These are phyloP conservation scores for Sequoia sempervirens DNA, from an alignment of 75 land plant species.

Conservation along the genomic window DNA sequence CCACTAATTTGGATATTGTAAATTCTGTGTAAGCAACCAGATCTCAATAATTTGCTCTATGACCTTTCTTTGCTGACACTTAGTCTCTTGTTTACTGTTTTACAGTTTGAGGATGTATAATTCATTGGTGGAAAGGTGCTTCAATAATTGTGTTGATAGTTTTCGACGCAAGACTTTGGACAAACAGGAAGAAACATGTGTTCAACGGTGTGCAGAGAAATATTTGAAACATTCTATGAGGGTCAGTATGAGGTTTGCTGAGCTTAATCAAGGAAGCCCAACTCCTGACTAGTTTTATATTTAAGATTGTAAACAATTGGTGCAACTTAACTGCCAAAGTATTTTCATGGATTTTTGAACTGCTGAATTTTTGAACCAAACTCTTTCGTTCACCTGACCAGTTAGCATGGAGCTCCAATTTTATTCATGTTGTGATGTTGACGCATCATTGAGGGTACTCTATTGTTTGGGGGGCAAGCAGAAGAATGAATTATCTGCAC, in stretches of 20 bases:
- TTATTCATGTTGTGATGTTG: neutral
- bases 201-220: constrained; percentile 85
- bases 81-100: neutral
- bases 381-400: neutral
- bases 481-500: neutral
- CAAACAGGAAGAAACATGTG: constrained; percentile 91
- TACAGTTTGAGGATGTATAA: constrained; percentile 95
- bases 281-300: constrained; percentile 50
- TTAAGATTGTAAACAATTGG: neutral
- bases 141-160: constrained; percentile 77
- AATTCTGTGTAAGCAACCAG: neutral
- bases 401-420: neutral
- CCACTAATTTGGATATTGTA: neutral
- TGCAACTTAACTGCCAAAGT: neutral
- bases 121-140: constrained; percentile 91
- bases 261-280: constrained; percentile 76
- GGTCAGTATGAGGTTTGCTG: constrained; percentile 91
- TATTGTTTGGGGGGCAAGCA: neutral
- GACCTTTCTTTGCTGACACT: neutral
- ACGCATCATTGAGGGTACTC: neutral
- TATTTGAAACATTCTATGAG: constrained; percentile 96
- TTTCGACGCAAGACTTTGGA: constrained; percentile 82
- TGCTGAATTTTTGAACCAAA: too few relatives aligned
- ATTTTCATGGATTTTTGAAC: neutral
- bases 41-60: neutral